Conservation (phyloP, 768 basidiomycete species). For the Leccinum broughii region DNA sequence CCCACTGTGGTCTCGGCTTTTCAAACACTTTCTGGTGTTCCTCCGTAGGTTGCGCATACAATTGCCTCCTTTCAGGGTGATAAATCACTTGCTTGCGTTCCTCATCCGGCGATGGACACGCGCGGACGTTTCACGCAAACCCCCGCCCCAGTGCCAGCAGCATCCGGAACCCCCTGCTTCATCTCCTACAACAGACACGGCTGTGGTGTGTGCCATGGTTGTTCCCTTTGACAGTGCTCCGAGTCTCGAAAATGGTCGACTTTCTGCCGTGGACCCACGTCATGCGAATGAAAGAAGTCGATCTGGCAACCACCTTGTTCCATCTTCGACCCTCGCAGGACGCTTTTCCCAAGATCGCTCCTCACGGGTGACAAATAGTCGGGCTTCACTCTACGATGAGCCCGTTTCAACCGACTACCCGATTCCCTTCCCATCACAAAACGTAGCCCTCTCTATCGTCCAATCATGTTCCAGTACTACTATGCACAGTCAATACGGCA, state of each 20-base stretch:
- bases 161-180: background rate
- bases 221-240: background rate
- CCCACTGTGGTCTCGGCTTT: background rate
- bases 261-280: constrained; percentile 1
- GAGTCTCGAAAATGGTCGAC: background rate
- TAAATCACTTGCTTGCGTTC: background rate
- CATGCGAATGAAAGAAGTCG: constrained; percentile 11
- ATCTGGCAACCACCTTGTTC: constrained; percentile 21
- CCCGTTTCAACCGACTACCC: constrained; percentile 1
- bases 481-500: background rate
- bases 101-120: constrained; percentile 1
- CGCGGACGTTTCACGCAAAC: background rate
- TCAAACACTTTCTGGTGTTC: background rate
- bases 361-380: constrained; percentile 8
- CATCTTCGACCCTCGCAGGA: constrained; percentile 9
- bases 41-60: background rate
- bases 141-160: background rate
- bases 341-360: constrained; percentile 8
- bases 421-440: background rate
- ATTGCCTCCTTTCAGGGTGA: background rate
- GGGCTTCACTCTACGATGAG: constrained; percentile 18
- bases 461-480: background rate
- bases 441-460: background rate
- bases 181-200: background rate
- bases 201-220: background rate